Base-by-base conservation (phyloP, 2,329 filamentous ascomycete species). In the Neofusicoccum sp. region DNA sequence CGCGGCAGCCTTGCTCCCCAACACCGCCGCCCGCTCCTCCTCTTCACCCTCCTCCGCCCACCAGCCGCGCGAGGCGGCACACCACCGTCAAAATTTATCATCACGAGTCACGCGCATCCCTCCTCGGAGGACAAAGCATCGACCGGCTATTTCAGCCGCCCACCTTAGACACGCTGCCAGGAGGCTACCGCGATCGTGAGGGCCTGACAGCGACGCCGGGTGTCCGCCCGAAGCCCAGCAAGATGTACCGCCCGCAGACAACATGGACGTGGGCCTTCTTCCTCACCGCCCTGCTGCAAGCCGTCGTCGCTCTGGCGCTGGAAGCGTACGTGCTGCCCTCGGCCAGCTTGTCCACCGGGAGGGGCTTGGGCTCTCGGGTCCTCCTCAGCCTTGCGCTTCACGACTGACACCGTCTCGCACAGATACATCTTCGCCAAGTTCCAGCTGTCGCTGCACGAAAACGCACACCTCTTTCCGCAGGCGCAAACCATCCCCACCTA, bases 391-490 rank as follows among this genome's bases (percentile, higher is more conserved):
- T 24, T 53, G 12, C 51, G 14, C 28, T 38, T 49, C 56, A 30
- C 38, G n/a, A 44, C 47, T 56, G 38, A 54, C 49, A 11, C 28
- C 31, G 36, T 45, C 53, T 30, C 12, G 3, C 34, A 11, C 69
- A 96, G 91, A 69, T 99, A 95, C 76, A 86, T 96, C 49, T 99
- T 98, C 71, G 92, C 84, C 65, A 86, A 86, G 68, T 98, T 97
- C 76, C 91, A 97, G 74, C 77, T 77, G 44, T 86, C 80, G 64
- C 73, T 84, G 36, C 66, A 73, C 11, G 76, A 79, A 47, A 70
- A 79, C 44, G 69, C 77, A 61, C 71, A 76, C 31, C 64, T 69
- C 3, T 16, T 43, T 53, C 78, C 73, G 49, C 77, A 80, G 53
- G 77, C 80, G 51, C 80, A 78, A 73, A 85, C 93, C 0, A 96